These are phyloP conservation scores for Solanum pimpinellifolium DNA, from an alignment of 257 asterid species.

Conservation along the genomic window DNA sequence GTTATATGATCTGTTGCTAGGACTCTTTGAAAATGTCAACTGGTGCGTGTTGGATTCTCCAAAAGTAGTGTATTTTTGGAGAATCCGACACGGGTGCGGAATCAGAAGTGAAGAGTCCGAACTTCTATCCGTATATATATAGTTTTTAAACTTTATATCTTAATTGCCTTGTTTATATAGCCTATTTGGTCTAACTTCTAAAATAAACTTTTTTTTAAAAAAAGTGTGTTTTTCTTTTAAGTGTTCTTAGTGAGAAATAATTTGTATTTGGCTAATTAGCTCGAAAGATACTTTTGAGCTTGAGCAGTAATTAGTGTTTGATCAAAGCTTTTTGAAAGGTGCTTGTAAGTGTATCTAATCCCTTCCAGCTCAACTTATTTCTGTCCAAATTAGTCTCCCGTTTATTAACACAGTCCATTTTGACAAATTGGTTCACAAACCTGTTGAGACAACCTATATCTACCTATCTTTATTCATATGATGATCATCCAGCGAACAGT, in stretches of 20 bases:
- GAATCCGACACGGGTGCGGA: background rate
- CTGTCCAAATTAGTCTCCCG: background rate
- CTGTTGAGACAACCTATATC: background rate
- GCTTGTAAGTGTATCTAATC: background rate
- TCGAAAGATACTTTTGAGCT: background rate
- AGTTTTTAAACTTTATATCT: too few species aligned
- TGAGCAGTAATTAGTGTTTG: background rate
- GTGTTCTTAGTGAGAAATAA: background rate
- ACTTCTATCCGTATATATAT: background rate
- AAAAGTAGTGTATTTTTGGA: background rate
- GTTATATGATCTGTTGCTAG: background rate
- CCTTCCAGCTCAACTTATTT: background rate
- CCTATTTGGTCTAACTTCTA: background rate
- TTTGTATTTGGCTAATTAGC: background rate
- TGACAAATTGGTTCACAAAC: background rate
- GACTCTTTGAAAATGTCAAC: background rate
- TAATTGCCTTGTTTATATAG: background rate
- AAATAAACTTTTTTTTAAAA: background rate
- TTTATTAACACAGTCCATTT: background rate
- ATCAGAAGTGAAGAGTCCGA: background rate
- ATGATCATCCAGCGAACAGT: background rate
- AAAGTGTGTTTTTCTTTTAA: rapidly evolving
- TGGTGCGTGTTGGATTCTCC: background rate
- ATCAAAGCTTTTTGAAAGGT: background rate
- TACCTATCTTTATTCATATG: background rate